Evolutionary conservation across 1,284 basidiomycete species (phyloP).

Genomic region (Dichomitus squalens): DNA sequence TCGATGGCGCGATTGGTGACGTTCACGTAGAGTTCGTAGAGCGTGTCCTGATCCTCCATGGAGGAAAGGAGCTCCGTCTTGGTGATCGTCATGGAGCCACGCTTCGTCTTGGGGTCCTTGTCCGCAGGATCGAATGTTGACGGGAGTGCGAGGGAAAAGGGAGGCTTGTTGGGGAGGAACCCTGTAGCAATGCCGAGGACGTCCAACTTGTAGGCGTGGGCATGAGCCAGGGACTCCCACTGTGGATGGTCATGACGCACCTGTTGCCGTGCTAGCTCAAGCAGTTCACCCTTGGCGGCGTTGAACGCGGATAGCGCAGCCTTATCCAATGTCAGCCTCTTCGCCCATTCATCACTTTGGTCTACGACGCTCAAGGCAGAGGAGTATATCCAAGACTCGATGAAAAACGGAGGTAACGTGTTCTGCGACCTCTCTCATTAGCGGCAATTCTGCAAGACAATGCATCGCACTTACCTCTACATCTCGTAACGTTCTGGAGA

Average conservation of each 20-base stretch:
- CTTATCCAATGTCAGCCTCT: conserved; percentile 45
- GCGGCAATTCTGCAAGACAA: not conserved
- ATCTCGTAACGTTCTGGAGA: conserved; percentile 77
- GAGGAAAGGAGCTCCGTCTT: conserved; percentile 68
- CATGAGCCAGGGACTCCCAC: not conserved
- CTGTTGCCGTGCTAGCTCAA: conserved; percentile 82
- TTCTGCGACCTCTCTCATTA: conserved; percentile 42
- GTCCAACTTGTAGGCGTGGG: conserved; percentile 63
- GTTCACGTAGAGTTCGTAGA: conserved; percentile 74
- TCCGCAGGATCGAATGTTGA: conserved; percentile 20
- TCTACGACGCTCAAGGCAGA: conserved; percentile 87
- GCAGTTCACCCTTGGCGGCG: conserved; percentile 79
- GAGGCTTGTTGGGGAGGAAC: conserved; percentile 71
- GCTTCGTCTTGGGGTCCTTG: conserved; percentile 22
- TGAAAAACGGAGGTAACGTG: conserved; percentile 76
- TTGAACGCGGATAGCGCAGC: conserved; percentile 51
- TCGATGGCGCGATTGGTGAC: conserved; percentile 83
- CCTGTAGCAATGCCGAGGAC: conserved; percentile 74
- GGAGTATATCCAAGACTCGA: conserved; percentile 95
- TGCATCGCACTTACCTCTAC: conserved; percentile 61
- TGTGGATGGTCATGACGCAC: conserved; percentile 40
- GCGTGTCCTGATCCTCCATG: conserved; percentile 57
- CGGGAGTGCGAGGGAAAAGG: conserved; percentile 61
- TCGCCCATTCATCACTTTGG: conserved; percentile 80
- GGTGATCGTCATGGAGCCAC: conserved; percentile 49